Percentiles rank a stretch among this genome's conserved stretches.
Conservation (phyloP, 257 asterid genomes). For the Scutellaria barbata region DNA sequence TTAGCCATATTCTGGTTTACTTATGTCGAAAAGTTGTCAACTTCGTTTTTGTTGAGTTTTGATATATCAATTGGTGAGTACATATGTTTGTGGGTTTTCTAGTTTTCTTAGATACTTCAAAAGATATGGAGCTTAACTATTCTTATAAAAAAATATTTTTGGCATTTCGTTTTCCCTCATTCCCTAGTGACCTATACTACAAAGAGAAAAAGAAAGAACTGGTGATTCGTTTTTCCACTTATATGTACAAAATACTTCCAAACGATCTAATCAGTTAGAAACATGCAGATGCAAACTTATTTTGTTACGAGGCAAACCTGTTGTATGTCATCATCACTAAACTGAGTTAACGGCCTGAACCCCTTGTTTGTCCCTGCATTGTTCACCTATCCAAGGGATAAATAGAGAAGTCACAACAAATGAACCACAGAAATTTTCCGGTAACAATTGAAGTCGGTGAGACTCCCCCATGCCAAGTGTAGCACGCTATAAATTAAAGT, state of each 20-base stretch:
- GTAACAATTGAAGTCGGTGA: not conserved
- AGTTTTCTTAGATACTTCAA: not conserved
- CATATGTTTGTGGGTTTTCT: not conserved
- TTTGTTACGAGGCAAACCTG: conserved; percentile 58
- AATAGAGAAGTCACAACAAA: conserved; percentile 19
- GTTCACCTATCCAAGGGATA: conserved; percentile 64
- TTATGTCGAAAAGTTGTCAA: not conserved
- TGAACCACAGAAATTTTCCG: not conserved
- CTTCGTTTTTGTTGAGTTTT: not conserved
- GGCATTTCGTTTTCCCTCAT: not conserved
- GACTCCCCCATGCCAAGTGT: not conserved
- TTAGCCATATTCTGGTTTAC: not conserved
- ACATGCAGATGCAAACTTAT: conserved; percentile 12
- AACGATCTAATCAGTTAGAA: not conserved
- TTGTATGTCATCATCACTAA: conserved; percentile 75
- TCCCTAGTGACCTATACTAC: not conserved
- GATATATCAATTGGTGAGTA: not conserved
- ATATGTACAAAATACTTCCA: not conserved
- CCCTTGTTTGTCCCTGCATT: conserved; percentile 99
- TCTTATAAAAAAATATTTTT: not conserved
- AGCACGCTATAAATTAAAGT: not conserved
- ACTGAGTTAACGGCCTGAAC: conserved; percentile 91
- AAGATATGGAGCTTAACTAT: not conserved
- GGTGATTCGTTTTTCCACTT: no score
- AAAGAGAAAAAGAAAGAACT: not conserved